phyloP scores from a whole-genome alignment of 768 basidiomycete genomes.

The Boletus coccyginus region DNA sequence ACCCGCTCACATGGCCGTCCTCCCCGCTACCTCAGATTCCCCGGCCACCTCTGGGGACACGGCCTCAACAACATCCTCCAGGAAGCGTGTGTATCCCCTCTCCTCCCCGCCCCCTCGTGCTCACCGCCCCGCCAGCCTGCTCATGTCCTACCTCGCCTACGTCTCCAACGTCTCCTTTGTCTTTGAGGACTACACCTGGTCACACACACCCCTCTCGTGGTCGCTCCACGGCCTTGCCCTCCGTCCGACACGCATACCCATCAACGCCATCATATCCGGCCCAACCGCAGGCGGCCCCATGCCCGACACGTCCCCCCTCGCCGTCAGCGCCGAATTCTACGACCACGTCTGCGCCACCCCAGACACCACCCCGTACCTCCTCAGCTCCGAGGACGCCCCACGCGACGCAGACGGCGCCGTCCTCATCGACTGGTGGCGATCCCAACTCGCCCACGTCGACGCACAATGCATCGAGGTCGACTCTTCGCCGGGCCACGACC shows the following conservation, averaged over 20 bases:
- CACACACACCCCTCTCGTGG: slow-evolving; percentile 50
- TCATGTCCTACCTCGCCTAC: slow-evolving; percentile 54
- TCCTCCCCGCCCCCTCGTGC: background rate
- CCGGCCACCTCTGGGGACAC: slow-evolving; percentile 56
- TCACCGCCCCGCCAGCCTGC: slow-evolving; percentile 31
- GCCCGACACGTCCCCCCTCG: slow-evolving; percentile 27
- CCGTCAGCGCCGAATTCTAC: slow-evolving; percentile 51
- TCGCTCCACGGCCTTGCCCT: slow-evolving; percentile 53
- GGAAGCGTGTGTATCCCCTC: slow-evolving; percentile 46
- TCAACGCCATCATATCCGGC: slow-evolving; percentile 58
- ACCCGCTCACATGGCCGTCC: slow-evolving; percentile 5
- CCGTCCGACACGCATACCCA: slow-evolving; percentile 49
- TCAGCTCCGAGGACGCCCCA: slow-evolving; percentile 37
- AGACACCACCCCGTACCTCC: slow-evolving; percentile 29
- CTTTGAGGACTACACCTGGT: slow-evolving; percentile 64
- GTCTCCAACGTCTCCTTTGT: slow-evolving; percentile 52
- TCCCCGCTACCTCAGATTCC: slow-evolving; percentile 45
- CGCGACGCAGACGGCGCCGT: slow-evolving; percentile 37
- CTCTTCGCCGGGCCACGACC: slow-evolving; percentile 30
- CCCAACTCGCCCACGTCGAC: slow-evolving; percentile 34
- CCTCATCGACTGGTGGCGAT: slow-evolving; percentile 51
- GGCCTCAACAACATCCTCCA: slow-evolving; percentile 63
- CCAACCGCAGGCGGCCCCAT: slow-evolving; percentile 51
- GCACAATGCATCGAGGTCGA: slow-evolving; percentile 46
- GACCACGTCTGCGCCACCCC: slow-evolving; percentile 42